Evolutionary conservation across 108 stramenopile genomes (phyloP).

Genomic region (Epithemia pelagica): DNA sequence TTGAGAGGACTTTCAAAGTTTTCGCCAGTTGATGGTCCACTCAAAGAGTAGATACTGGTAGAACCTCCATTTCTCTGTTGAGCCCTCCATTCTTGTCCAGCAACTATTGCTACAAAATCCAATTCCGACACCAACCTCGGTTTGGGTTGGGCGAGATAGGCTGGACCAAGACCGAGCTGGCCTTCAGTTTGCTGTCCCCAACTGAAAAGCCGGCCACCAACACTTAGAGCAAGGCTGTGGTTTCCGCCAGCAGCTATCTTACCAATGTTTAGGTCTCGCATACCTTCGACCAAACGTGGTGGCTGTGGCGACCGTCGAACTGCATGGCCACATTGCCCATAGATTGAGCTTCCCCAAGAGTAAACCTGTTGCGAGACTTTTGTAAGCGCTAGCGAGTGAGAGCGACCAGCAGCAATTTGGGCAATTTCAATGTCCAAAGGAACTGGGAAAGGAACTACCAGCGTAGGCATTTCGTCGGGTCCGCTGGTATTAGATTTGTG

Average conservation of each 20-base stretch:
- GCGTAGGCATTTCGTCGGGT: slow-evolving; percentile 15
- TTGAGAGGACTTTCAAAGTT: slow-evolving; percentile 8
- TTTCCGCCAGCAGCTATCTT: slow-evolving; percentile 84
- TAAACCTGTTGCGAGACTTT: slow-evolving; percentile 55
- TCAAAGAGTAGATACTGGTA: no score
- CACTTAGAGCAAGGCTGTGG: slow-evolving; percentile 87
- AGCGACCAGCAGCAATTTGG: slow-evolving; percentile 51
- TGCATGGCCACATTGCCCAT: slow-evolving; percentile 62
- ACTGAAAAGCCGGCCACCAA: slow-evolving; percentile 77
- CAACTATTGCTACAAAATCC: slow-evolving; percentile 50
- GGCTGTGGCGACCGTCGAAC: slow-evolving; percentile 33
- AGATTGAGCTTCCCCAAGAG: slow-evolving; percentile 68
- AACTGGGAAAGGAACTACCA: slow-evolving; percentile 6
- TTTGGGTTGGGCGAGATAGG: slow-evolving; percentile 27
- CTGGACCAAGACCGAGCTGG: slow-evolving; percentile 85
- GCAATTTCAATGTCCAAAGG: slow-evolving; percentile 33
- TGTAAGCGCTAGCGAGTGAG: slow-evolving; percentile 63
- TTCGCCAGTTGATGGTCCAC: no score
- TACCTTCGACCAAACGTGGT: slow-evolving; percentile 56
- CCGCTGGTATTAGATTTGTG: background rate
- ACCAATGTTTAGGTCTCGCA: slow-evolving; percentile 53
- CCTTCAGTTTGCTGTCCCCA: slow-evolving; percentile 93
- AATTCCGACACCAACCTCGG: slow-evolving; percentile 44
- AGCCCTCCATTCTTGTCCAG: slow-evolving; percentile 22
- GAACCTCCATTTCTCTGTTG: background rate